These are phyloP conservation scores for Arxiozyma slooffiae DNA, from an alignment of 1,139 yeast species.

Conservation along the genomic window DNA sequence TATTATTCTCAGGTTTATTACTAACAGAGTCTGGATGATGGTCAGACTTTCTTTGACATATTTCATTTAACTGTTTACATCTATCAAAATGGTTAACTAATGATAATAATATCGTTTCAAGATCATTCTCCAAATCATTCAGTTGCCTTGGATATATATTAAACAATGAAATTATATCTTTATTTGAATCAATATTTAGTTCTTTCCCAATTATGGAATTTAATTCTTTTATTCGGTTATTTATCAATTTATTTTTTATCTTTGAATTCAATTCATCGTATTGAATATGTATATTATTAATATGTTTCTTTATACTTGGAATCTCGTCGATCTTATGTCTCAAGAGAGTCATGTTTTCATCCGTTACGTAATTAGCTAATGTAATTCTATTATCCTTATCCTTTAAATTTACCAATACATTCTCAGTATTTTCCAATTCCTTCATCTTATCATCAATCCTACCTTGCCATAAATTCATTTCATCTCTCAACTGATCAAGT, in stretches of 20 bases:
- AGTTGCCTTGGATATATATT: slow-evolving; percentile 30
- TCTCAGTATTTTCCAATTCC: slow-evolving; percentile 24
- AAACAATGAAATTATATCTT: slow-evolving; percentile 14
- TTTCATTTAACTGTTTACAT: slow-evolving; percentile 35
- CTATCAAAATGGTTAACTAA: slow-evolving; percentile 78
- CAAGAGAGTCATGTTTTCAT: slow-evolving; percentile 32
- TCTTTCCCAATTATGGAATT: slow-evolving; percentile 12
- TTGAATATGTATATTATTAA: slow-evolving; percentile 22
- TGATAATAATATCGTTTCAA: slow-evolving; percentile 60
- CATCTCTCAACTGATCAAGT: slow-evolving; percentile 20
- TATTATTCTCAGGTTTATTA: slow-evolving; percentile 15
- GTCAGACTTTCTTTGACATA: neutral
- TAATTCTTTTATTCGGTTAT: slow-evolving; percentile 17
- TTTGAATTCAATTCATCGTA: slow-evolving; percentile 22
- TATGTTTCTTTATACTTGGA: slow-evolving; percentile 27
- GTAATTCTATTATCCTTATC: slow-evolving; percentile 14
- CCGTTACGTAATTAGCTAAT: slow-evolving; percentile 39
- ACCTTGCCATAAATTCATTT: slow-evolving; percentile 27
- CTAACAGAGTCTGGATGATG: neutral
- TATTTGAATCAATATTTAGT: slow-evolving; percentile 12
- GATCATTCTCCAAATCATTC: slow-evolving; percentile 51
- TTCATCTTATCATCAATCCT: slow-evolving; percentile 29
- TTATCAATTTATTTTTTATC: slow-evolving; percentile 17
- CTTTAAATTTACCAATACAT: slow-evolving; percentile 8
- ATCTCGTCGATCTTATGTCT: slow-evolving; percentile 26